Evolutionary conservation across 352 stramenopile genomes (phyloP).

Genomic region (Globisporangium carolinianum): DNA sequence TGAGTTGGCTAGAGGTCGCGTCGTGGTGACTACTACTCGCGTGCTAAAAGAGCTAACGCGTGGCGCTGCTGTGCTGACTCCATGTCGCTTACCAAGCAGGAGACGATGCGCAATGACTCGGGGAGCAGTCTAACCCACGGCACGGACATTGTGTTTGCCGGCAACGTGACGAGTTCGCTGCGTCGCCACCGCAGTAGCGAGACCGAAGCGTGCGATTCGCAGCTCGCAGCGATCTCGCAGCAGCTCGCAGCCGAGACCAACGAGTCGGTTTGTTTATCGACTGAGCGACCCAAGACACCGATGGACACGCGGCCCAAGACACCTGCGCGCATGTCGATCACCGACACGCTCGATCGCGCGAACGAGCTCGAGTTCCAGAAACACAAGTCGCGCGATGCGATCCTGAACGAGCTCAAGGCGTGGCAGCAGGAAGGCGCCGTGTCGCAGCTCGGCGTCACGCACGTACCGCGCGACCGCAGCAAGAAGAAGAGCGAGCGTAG

Average conservation of each 20-base stretch:
- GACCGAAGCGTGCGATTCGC: conserved; percentile 27
- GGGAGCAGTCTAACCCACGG: conserved; percentile 84
- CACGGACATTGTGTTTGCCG: conserved; percentile 82
- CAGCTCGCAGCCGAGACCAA: conserved; percentile 5
- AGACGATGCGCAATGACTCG: conserved; percentile 32
- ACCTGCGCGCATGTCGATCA: conserved; percentile 64
- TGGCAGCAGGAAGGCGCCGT: conserved; percentile 59
- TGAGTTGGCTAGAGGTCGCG: no score
- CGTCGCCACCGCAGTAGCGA: conserved; percentile 65
- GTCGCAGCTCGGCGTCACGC: conserved; percentile 29
- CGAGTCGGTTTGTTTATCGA: no score
- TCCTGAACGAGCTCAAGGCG: conserved; percentile 52
- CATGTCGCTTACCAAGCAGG: conserved; percentile 2
- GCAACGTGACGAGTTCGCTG: conserved; percentile 82
- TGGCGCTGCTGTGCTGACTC: neutral
- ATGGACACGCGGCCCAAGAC: conserved; percentile 43
- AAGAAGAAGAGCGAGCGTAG: neutral
- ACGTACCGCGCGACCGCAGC: conserved; percentile 3
- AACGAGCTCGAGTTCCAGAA: conserved; percentile 52
- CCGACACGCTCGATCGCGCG: conserved; percentile 66
- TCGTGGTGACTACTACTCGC: no score
- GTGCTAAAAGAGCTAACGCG: neutral
- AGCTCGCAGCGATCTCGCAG: neutral
- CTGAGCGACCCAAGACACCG: neutral
- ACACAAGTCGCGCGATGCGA: conserved; percentile 56